phyloP scores from a whole-genome alignment of 148 eudicot species.

The Pouteria glomerata region DNA sequence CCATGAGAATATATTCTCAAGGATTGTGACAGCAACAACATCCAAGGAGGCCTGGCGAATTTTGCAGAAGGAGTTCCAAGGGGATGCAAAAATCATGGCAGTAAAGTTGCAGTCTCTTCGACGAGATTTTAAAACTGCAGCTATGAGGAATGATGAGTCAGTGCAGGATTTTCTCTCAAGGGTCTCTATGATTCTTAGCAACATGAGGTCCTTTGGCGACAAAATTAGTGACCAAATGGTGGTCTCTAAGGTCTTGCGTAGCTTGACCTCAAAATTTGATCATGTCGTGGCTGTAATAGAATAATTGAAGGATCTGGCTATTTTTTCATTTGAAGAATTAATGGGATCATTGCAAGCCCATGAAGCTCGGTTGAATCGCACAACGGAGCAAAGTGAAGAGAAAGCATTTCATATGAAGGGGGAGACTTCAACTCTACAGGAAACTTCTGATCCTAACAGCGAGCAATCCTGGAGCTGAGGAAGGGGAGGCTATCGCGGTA shows the following conservation, averaged over 20 bases:
- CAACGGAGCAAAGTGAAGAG: not conserved
- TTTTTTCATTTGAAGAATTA: constrained; percentile 11
- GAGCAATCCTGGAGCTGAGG: not conserved
- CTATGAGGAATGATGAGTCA: constrained; percentile 14
- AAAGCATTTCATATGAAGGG: constrained; percentile 15
- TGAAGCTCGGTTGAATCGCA: constrained; percentile 14
- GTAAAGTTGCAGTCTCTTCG: constrained; percentile 10
- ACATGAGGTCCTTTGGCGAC: constrained; percentile 22
- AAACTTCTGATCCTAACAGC: no score
- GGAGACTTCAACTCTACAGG: not conserved
- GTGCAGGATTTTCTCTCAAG: constrained; percentile 17
- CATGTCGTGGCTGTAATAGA: constrained; percentile 17
- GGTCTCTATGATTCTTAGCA: constrained; percentile 4
- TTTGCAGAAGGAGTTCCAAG: constrained; percentile 11
- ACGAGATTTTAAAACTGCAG: constrained; percentile 16
- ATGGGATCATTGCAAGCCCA: constrained; percentile 18
- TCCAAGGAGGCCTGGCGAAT: constrained; percentile 14
- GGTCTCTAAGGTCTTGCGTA: constrained; percentile 11
- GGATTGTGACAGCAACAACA: constrained; percentile 9
- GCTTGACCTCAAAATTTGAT: constrained; percentile 15
- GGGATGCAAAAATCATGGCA: not conserved
- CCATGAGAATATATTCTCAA: not conserved
- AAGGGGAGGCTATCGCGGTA: not conserved
- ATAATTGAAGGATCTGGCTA: constrained; percentile 6
- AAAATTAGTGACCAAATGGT: constrained; percentile 27